Evolutionary conservation across 306 rosid species (phyloP).

Genomic region (Casuarina glauca): DNA sequence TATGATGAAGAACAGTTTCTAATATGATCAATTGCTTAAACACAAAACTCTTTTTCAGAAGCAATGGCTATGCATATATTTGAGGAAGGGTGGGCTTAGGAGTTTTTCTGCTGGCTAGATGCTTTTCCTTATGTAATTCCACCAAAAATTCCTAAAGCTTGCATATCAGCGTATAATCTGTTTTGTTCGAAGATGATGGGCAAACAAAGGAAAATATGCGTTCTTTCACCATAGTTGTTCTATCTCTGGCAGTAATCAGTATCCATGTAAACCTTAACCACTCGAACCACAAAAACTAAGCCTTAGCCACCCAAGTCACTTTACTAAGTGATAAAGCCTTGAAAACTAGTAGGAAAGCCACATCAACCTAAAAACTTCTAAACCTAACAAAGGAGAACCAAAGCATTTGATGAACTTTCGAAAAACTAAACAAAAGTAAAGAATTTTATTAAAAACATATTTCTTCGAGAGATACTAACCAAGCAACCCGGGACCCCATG

Average conservation of each 20-base stretch:
- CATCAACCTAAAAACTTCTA: not conserved
- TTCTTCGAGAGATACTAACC: conserved; percentile 53
- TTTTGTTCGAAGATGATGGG: not conserved
- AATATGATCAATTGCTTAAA: not conserved
- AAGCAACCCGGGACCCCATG: conserved; percentile 97
- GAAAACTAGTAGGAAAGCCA: not conserved
- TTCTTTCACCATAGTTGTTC: no score
- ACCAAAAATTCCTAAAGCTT: no score
- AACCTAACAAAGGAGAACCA: not conserved
- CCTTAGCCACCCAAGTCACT: no score
- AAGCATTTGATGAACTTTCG: not conserved
- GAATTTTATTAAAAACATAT: not conserved
- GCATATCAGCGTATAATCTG: no score
- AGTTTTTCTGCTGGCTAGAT: not conserved
- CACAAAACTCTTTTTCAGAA: not conserved
- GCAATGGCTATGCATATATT: not conserved
- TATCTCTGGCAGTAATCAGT: no score
- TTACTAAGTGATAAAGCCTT: not conserved
- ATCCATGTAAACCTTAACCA: no score
- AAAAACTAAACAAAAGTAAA: not conserved
- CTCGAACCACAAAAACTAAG: no score
- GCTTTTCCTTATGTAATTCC: not conserved
- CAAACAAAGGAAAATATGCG: not conserved
- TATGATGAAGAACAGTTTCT: not conserved
- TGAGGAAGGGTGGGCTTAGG: not conserved